Evolutionary conservation across 805 yeast genomes (phyloP).

Genomic region (Komagataella pseudopastoris): DNA sequence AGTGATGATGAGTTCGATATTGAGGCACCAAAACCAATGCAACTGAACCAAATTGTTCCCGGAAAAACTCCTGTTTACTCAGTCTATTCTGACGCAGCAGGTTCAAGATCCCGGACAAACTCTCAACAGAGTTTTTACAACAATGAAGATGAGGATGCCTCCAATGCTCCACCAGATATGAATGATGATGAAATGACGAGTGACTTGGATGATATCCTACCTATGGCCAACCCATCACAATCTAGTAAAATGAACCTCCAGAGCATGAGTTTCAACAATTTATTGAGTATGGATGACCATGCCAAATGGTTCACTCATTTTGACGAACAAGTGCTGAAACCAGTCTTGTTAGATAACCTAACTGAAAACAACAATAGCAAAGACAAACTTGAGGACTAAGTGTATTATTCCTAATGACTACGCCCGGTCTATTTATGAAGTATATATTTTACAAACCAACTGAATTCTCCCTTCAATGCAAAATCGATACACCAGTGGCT

Average conservation of each 20-base stretch:
- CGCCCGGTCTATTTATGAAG: not conserved
- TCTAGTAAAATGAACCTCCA: constrained; percentile 1
- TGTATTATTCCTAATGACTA: not conserved
- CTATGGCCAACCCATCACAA: constrained; percentile 6
- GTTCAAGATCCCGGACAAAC: constrained; percentile 14
- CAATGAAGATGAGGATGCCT: constrained; percentile 9
- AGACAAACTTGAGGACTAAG: not conserved
- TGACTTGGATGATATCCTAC: constrained; percentile 25
- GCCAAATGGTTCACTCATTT: constrained; percentile 88
- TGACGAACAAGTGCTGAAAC: constrained; percentile 89
- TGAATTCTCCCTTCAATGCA: not conserved
- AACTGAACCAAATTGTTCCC: not conserved
- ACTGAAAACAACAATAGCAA: constrained; percentile 13
- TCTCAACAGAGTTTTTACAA: constrained; percentile 9
- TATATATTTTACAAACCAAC: not conserved
- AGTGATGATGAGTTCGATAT: constrained; percentile 94
- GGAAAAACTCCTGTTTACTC: not conserved
- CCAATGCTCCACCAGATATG: constrained; percentile 8
- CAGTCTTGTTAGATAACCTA: constrained; percentile 64
- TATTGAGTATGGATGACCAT: constrained; percentile 44
- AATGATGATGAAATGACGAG: constrained; percentile 13
- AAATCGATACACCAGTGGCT: not conserved
- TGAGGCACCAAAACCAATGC: constrained; percentile 40
- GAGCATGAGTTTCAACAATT: constrained; percentile 12
- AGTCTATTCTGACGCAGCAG: constrained; percentile 6